Percentiles rank a stretch among this genome's conserved stretches.
phyloP scores from a whole-genome alignment of 73 alveolate genomes.

The Blepharisma japonicum region DNA sequence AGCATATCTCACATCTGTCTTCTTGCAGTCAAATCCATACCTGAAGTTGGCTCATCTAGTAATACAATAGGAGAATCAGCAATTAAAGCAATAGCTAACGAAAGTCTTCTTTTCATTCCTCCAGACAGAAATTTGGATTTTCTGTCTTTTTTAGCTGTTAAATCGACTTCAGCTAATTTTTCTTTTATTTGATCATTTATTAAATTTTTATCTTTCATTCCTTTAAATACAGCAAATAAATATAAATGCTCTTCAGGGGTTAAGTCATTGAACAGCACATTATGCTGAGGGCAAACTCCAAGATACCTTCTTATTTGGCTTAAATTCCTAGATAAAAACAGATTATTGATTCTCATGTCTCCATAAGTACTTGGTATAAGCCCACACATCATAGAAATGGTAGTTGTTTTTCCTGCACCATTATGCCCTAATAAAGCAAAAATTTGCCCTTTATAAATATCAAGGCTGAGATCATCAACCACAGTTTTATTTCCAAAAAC shows the following conservation, averaged over 20 bases:
- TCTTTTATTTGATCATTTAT: slow-evolving; percentile 27
- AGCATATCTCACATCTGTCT: slow-evolving; percentile 68
- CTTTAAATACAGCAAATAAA: slow-evolving; percentile 37
- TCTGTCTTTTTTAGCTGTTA: slow-evolving; percentile 41
- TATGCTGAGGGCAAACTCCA: slow-evolving; percentile 97
- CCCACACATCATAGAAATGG: slow-evolving; percentile 86
- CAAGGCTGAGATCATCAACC: slow-evolving; percentile 69
- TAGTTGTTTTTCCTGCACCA: slow-evolving; percentile 98
- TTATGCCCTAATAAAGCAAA: slow-evolving; percentile 95
- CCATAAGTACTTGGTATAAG: slow-evolving; percentile 67
- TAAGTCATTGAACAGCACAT: slow-evolving; percentile 75
- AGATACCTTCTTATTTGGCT: slow-evolving; percentile 70
- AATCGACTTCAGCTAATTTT: slow-evolving; percentile 52
- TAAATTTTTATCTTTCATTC: slow-evolving; percentile 32
- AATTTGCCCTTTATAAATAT: slow-evolving; percentile 85
- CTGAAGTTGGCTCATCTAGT: slow-evolving; percentile 71
- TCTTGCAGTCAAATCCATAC: slow-evolving; percentile 75
- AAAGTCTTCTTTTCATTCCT: slow-evolving; percentile 91
- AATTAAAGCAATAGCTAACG: slow-evolving; percentile 87
- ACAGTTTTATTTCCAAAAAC: slow-evolving; percentile 82
- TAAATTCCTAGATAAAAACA: slow-evolving; percentile 57
- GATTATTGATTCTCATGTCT: slow-evolving; percentile 50
- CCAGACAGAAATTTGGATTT: slow-evolving; percentile 80
- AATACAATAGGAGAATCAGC: slow-evolving; percentile 43
- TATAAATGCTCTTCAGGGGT: slow-evolving; percentile 82